phyloP scores from a whole-genome alignment of 1,284 basidiomycete species.

The Sporisorium reilianum region DNA sequence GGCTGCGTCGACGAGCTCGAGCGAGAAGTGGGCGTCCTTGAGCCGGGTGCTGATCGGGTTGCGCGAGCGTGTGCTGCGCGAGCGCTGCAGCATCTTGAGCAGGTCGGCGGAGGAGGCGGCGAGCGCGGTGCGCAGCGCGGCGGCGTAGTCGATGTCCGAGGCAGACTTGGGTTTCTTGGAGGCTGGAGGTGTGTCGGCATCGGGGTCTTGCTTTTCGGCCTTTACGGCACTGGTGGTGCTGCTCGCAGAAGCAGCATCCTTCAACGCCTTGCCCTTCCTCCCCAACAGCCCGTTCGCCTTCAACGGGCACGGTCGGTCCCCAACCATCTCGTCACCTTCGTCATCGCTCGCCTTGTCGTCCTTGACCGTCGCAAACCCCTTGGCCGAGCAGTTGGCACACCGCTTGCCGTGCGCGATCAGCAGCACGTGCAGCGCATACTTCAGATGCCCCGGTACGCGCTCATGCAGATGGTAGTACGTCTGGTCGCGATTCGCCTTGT shows the following conservation, averaged over 20 bases:
- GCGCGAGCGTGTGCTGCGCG: conserved; percentile 18
- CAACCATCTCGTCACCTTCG: conserved; percentile 6
- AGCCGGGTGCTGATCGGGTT: conserved; percentile 27
- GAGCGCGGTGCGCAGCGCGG: conserved; percentile 17
- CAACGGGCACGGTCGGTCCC: conserved; percentile 45
- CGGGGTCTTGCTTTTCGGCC: conserved; percentile 12
- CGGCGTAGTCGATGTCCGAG: conserved; percentile 17
- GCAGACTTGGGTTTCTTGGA: conserved; percentile 9
- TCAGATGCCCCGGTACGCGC: conserved; percentile 76
- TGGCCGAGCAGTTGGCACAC: conserved; percentile 67
- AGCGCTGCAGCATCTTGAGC: conserved; percentile 18
- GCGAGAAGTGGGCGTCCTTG: conserved; percentile 12
- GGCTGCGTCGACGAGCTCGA: conserved; percentile 22
- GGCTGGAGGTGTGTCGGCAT: neutral
- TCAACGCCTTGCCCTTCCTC: conserved; percentile 49
- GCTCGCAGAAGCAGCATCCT: conserved; percentile 30
- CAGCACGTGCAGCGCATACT: conserved; percentile 79
- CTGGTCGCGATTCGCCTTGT: conserved; percentile 75
- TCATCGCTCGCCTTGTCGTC: conserved; percentile 37
- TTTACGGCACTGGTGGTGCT: conserved; percentile 4
- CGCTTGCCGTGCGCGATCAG: conserved; percentile 76
- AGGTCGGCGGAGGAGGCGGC: conserved; percentile 8
- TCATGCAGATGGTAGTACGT: conserved; percentile 80
- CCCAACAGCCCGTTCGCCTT: conserved; percentile 41
- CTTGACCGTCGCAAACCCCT: conserved; percentile 65